Base-by-base conservation (phyloP, 805 yeast genomes). In the Kodamaea restingae region DNA sequence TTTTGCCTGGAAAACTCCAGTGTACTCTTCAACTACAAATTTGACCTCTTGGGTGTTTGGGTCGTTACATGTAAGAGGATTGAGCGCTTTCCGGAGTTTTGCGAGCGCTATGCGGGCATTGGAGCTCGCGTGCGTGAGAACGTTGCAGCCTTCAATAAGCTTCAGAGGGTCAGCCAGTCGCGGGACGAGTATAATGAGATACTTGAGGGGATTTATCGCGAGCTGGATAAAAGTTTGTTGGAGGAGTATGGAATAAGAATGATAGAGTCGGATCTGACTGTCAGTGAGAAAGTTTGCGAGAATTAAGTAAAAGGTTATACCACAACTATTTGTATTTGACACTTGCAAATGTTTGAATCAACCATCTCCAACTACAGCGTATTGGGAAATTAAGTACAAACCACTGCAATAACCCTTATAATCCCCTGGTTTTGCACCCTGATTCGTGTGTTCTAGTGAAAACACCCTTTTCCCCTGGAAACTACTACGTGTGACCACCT, bases 1-100 rank as follows among this genome's bases (percentile, higher is more conserved):
- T 50, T 56, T 6, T 56, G 58, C 15, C 9, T 12, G 2, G 56
- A 51, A 26, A 57, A 54, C 2, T 18, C 37, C 7, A 21, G 22
- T 5, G 42, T 61, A 2, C 22, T 65, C 1, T 39, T 50, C 18
- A 48, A 45, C 14, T 65, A 65, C 46, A 50, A 48, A 36, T 60
- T 50, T 39, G 73, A 68, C 41, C 52, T 64, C 6, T 30, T 67
- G 29, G 71, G 60, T 2, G 50, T 62, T 3, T 68, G 73, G 73
- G 42, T 51, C 3, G 52, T 65, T 4, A 26, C 58, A 15, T 18
- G 39, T 17, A 44, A 43, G 25, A 39, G 59, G 17, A 18, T 36
- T 10, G 40, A 28, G 17, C 36, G 29, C 22, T 26, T 32, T 27
- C 26, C 24, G 14, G 15, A 30, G 14, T 25, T 32, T 15, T 18